phyloP scores from a whole-genome alignment of 306 rosid species.

The Arachis stenosperma region DNA sequence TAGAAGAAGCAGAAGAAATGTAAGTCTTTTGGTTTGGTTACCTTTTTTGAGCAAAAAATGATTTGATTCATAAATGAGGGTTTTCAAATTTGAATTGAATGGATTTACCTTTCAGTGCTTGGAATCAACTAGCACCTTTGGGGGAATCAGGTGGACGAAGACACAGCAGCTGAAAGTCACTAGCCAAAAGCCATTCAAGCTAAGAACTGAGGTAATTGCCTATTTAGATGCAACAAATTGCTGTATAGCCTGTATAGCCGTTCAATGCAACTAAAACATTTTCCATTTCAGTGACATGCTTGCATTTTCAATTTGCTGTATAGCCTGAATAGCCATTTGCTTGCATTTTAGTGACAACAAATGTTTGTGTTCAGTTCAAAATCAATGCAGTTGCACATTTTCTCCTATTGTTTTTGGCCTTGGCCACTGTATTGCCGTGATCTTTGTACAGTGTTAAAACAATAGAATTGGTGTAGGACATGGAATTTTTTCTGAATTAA shows the following conservation, averaged over 20 bases:
- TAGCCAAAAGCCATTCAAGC: constrained; percentile 77
- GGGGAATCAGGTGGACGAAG: constrained; percentile 78
- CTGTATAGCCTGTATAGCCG: background rate
- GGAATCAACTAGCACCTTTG: constrained; percentile 65
- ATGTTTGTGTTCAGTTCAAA: constrained; percentile 11
- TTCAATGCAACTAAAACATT: background rate
- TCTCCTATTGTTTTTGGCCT: background rate
- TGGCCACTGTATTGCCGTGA: background rate
- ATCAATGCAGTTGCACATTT: constrained; percentile 45
- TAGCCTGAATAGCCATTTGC: constrained; percentile 50
- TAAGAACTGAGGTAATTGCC: constrained; percentile 79
- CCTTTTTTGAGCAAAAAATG: background rate
- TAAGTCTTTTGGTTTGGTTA: constrained; percentile 43
- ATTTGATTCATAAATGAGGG: constrained; percentile 12
- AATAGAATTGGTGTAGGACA: no score
- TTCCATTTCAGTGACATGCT: constrained; percentile 12
- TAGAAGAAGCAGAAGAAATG: constrained; percentile 85
- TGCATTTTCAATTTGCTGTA: constrained; percentile 11
- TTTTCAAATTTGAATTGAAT: constrained; percentile 14
- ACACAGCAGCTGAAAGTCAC: constrained; percentile 68
- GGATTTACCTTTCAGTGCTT: constrained; percentile 57
- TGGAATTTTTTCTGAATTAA: no score
- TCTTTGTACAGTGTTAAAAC: constrained; percentile 35
- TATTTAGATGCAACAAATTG: constrained; percentile 2
- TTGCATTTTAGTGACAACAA: constrained; percentile 62